A percentile compares a stretch with the other conserved stretches of the same genome.
These are phyloP conservation scores for Gentiana macrophylla DNA, from an alignment of 257 asterid species.

Conservation along the genomic window DNA sequence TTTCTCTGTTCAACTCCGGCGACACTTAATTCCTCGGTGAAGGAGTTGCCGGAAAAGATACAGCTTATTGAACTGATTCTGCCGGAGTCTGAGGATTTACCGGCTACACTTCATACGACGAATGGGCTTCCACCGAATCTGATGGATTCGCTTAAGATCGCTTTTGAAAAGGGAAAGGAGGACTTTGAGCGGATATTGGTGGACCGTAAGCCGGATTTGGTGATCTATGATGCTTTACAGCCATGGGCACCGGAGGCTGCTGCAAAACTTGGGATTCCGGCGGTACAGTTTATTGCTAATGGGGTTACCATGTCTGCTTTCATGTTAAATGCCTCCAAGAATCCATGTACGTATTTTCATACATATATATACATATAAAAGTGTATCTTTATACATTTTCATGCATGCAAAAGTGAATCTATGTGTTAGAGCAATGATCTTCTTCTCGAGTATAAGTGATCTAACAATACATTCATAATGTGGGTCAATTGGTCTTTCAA, in stretches of 20 bases:
- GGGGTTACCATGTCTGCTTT: conserved; percentile 5
- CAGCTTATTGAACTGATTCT: conserved; percentile 8
- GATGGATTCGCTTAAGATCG: conserved; percentile 13
- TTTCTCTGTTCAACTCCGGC: conserved; percentile 11
- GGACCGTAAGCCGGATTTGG: conserved; percentile 5
- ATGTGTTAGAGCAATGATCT: background rate
- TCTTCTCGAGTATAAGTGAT: background rate
- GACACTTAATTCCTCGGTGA: conserved; percentile 3
- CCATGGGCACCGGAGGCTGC: conserved; percentile 15
- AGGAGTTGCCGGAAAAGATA: background rate
- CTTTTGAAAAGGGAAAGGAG: conserved; percentile 8
- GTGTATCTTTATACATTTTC: background rate
- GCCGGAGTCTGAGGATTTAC: conserved; percentile 7
- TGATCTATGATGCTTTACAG: conserved; percentile 8
- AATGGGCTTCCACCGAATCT: conserved; percentile 14
- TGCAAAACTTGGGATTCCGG: background rate
- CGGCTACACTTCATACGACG: conserved; percentile 11
- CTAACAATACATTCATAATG: conserved; percentile 8
- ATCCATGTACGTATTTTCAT: no score
- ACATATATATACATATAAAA: background rate
- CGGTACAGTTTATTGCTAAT: conserved; percentile 8
- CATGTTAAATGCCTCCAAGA: background rate
- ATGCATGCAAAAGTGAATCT: conserved; percentile 1
- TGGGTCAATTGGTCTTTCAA: conserved; percentile 7
- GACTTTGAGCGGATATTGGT: conserved; percentile 5